Conservation (phyloP, 2,329 filamentous ascomycete species). For the Fusarium bactridioides region DNA sequence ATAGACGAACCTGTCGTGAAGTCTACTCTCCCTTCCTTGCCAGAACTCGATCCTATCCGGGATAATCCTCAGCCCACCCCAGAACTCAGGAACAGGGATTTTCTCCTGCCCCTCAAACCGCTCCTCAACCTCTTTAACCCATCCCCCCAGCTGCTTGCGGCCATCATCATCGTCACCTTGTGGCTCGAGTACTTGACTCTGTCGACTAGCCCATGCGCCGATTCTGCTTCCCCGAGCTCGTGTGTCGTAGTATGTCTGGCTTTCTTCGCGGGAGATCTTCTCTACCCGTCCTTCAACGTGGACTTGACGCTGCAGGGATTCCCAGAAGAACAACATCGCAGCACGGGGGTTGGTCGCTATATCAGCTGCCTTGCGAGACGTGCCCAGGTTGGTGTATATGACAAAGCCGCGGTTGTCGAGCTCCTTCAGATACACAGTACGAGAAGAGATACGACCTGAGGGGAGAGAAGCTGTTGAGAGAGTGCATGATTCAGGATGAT, state of each 20-base stretch:
- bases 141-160: slow-evolving; percentile 75
- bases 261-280: slow-evolving; percentile 74
- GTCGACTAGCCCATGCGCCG: slow-evolving; percentile 92
- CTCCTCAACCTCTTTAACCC: slow-evolving; percentile 79
- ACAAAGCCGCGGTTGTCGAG: slow-evolving; percentile 85
- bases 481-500: slow-evolving; percentile 87
- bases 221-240: slow-evolving; percentile 81
- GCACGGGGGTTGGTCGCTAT: slow-evolving; percentile 78
- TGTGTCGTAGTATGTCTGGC: slow-evolving; percentile 72
- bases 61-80: slow-evolving; percentile 88
- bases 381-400: slow-evolving; percentile 92
- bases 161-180: slow-evolving; percentile 65
- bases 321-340: slow-evolving; percentile 91
- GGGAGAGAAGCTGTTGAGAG: slow-evolving; percentile 86
- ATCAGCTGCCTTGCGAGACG: slow-evolving; percentile 73
- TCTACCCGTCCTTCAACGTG: slow-evolving; percentile 82
- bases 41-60: slow-evolving; percentile 94
- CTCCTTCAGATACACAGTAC: slow-evolving; percentile 95
- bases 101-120: slow-evolving; percentile 77
- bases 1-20: slow-evolving; percentile 96
- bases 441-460: slow-evolving; percentile 82
- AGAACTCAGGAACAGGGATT: slow-evolving; percentile 92
- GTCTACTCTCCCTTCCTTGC: slow-evolving; percentile 86
- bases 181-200: slow-evolving; percentile 77
- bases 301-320: slow-evolving; percentile 85